phyloP scores from a whole-genome alignment of 768 basidiomycete species.

The Hypholoma sublateritium region DNA sequence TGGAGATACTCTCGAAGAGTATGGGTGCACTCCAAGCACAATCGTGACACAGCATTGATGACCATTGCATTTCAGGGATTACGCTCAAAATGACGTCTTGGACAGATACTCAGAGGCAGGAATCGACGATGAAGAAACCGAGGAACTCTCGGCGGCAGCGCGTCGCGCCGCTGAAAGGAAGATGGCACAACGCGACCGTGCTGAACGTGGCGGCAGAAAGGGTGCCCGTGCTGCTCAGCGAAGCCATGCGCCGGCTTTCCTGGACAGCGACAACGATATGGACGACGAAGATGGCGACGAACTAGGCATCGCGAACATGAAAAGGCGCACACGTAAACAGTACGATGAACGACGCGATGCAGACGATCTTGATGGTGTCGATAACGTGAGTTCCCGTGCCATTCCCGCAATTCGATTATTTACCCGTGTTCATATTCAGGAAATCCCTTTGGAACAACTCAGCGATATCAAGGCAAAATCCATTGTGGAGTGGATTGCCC shows the following conservation, averaged over 20 bases:
- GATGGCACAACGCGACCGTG: constrained; percentile 87
- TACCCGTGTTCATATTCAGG: constrained; percentile 43
- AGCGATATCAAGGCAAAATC: constrained; percentile 98
- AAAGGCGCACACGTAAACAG: constrained; percentile 79
- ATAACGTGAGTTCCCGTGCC: constrained; percentile 59
- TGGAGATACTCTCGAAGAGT: constrained; percentile 76
- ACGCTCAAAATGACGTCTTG: constrained; percentile 76
- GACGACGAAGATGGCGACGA: constrained; percentile 77
- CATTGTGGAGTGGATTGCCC: constrained; percentile 96
- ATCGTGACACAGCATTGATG: constrained; percentile 11
- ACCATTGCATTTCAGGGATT: constrained; percentile 57
- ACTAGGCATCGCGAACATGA: constrained; percentile 68
- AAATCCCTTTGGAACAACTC: constrained; percentile 92
- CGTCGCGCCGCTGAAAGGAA: constrained; percentile 82
- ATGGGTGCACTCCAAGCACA: constrained; percentile 21
- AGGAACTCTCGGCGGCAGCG: constrained; percentile 63
- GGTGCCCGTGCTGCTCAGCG: constrained; percentile 77
- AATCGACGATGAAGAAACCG: constrained; percentile 72
- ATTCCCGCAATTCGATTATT: not conserved
- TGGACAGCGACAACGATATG: constrained; percentile 81
- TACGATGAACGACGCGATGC: constrained; percentile 91
- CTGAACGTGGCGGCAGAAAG: constrained; percentile 62
- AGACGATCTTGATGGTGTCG: constrained; percentile 88
- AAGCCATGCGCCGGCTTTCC: constrained; percentile 82
- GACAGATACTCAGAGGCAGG: constrained; percentile 88